Base-by-base conservation (phyloP, 2,329 filamentous ascomycete genomes). In the Calonectria ilicicola region DNA sequence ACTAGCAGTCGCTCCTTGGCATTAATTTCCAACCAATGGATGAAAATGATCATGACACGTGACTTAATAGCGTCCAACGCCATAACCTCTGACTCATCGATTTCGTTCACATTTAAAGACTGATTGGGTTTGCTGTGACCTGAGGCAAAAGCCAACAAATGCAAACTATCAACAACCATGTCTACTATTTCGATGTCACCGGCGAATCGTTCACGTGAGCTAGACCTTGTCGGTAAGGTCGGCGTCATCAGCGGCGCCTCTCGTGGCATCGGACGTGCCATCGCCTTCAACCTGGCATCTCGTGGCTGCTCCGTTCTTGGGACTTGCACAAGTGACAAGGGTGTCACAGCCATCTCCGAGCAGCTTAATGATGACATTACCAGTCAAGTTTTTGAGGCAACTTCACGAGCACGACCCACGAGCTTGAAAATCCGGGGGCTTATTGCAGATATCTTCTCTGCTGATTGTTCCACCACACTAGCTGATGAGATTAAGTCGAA, bases 231-330 rank as follows among this genome's bases (percentile, higher is more conserved):
- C 0, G 38, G 42, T 5, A 79, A 79, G 21, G 75, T 78, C 1
- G 77, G 74, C 8, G 70, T 78, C 9, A 74, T 78, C 10, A 78
- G 70, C 9, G 77, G 77, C 3, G 72, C 73, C 17, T 79, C 77
- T 0, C 67, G 77, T 1, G 80, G 80, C 1, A 81, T 82, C 14
- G 80, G 81, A 0, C 77, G 77, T 2, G 81, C 79, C 2, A 79
- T 81, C 19, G 78, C 77, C 4, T 74, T 78, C 44, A 77, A 81
- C 27, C 72, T 82, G 3, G 80, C 80, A 0, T 76, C 76, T 0
- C 75, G 81, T 21, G 81, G 81, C 7, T 81, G 79, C 42, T 79
- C 75, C 2, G 75, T 83, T 19, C 79, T 84, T 0, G 82, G 81
- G 4, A 84, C 82, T 2, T 84, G 81, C 58, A 77, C 76, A 3